These are phyloP conservation scores for Boletus pseudo-olivaceus DNA, from an alignment of 768 basidiomycete genomes.

Conservation along the genomic window DNA sequence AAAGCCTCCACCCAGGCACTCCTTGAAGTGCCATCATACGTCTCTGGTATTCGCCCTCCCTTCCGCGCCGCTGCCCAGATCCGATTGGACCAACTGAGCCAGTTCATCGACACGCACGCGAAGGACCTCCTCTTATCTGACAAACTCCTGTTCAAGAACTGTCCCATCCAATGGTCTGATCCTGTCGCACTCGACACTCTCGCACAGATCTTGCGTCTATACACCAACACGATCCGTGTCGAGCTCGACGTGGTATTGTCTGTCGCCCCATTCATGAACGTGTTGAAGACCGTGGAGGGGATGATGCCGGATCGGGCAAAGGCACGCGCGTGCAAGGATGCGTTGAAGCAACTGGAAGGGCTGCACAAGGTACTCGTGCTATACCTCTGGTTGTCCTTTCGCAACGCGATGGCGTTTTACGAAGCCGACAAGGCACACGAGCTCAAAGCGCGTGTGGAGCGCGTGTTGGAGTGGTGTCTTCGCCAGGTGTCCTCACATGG, in stretches of 20 bases:
- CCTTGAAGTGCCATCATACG: constrained; percentile 46
- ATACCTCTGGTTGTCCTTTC: constrained; percentile 83
- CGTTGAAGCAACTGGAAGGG: constrained; percentile 52
- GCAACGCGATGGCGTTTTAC: constrained; percentile 64
- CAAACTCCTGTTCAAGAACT: constrained; percentile 42
- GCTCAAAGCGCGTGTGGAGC: constrained; percentile 63
- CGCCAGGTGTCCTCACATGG: constrained; percentile 34
- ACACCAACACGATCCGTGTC: constrained; percentile 29
- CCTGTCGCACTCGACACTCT: constrained; percentile 19
- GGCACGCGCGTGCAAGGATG: constrained; percentile 8
- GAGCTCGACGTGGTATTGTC: constrained; percentile 20
- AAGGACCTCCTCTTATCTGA: constrained; percentile 42
- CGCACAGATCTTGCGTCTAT: constrained; percentile 29
- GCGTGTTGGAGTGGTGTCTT: constrained; percentile 62
- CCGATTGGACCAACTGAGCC: constrained; percentile 30
- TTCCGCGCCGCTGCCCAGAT: constrained; percentile 37
- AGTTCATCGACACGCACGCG: constrained; percentile 42
- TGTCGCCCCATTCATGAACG: constrained; percentile 20
- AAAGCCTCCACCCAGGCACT: constrained; percentile 40
- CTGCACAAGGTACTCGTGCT: constrained; percentile 72
- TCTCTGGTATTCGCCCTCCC: constrained; percentile 41
- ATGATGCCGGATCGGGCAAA: constrained; percentile 18
- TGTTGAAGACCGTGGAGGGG: constrained; percentile 20
- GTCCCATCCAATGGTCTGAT: constrained; percentile 17
- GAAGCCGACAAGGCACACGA: constrained; percentile 46